These are phyloP conservation scores for Fraxinus anomala DNA, from an alignment of 257 asterid species.

Conservation along the genomic window DNA sequence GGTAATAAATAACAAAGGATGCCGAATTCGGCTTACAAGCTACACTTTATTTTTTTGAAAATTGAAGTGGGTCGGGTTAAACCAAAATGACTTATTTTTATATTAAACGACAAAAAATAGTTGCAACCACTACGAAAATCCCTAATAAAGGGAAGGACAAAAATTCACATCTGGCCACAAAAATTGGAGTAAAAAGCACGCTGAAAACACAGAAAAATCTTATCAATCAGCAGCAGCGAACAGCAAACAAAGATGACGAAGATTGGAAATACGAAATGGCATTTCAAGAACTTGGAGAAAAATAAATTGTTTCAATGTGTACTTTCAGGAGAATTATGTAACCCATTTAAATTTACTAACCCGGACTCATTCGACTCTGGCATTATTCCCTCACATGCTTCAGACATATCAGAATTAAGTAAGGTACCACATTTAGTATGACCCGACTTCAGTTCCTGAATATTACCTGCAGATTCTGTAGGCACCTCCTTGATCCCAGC, in stretches of 20 bases:
- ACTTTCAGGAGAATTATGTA: constrained; percentile 99
- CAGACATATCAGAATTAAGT: constrained; percentile 60
- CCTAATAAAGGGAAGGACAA: not conserved
- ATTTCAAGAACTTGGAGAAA: constrained; percentile 55
- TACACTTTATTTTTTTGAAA: too few species aligned
- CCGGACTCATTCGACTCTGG: constrained; percentile 64
- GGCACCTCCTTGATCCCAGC: constrained; percentile 29
- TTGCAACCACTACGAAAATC: not conserved
- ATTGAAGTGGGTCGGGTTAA: not conserved
- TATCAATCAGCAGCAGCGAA: constrained; percentile 59
- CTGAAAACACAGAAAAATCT: constrained; percentile 35
- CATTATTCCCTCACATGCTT: constrained; percentile 72
- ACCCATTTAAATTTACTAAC: constrained; percentile 86
- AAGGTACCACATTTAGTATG: constrained; percentile 52
- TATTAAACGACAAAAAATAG: not conserved
- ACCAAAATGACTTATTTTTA: not conserved
- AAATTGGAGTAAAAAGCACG: constrained; percentile 26
- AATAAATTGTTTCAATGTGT: constrained; percentile 92
- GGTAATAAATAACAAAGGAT: not conserved
- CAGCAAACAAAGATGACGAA: constrained; percentile 32
- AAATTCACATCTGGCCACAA: constrained; percentile 24
- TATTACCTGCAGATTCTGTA: constrained; percentile 23
- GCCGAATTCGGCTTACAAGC: too few species aligned
- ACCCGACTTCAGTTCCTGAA: constrained; percentile 41
- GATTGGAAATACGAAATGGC: constrained; percentile 40